Evolutionary conservation across 768 basidiomycete species (phyloP).

Genomic region (Austroboletus eburneus): DNA sequence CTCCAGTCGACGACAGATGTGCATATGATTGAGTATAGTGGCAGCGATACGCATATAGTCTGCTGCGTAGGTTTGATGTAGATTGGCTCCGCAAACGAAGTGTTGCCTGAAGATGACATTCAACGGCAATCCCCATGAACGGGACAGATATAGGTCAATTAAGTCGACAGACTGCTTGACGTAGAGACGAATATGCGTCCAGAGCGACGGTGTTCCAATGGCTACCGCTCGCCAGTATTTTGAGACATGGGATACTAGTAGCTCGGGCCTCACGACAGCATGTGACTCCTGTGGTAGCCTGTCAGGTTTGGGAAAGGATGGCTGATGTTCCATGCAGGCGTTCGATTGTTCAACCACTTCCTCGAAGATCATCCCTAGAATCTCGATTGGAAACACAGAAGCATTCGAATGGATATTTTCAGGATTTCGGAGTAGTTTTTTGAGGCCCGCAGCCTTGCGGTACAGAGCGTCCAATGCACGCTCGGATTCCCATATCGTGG

Average conservation of each 20-base stretch:
- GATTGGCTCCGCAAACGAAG: conserved; percentile 16
- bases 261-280: conserved; percentile 16
- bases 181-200: conserved; percentile 32
- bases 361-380: conserved; percentile 26
- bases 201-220: conserved; percentile 36
- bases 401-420: conserved; percentile 1
- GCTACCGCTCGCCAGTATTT: conserved; percentile 40
- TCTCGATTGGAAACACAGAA: conserved; percentile 24
- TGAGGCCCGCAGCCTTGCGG: conserved; percentile 12
- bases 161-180: conserved; percentile 25
- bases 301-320: conserved; percentile 1
- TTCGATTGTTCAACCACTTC: conserved; percentile 11
- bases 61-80: conserved; percentile 13
- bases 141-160: conserved; percentile 24
- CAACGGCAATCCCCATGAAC: conserved; percentile 25
- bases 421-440: conserved; percentile 5
- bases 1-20: conserved; percentile 24
- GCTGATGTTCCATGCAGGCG: neutral
- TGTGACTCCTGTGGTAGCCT: conserved; percentile 10
- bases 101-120: conserved; percentile 21
- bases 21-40: conserved; percentile 27
- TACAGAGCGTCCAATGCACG: conserved; percentile 17
- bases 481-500: conserved; percentile 18
- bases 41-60: conserved; percentile 21
- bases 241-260: conserved; percentile 41